phyloP scores from a whole-genome alignment of 2,329 filamentous ascomycete species.

The Paradendryphiella salina region DNA sequence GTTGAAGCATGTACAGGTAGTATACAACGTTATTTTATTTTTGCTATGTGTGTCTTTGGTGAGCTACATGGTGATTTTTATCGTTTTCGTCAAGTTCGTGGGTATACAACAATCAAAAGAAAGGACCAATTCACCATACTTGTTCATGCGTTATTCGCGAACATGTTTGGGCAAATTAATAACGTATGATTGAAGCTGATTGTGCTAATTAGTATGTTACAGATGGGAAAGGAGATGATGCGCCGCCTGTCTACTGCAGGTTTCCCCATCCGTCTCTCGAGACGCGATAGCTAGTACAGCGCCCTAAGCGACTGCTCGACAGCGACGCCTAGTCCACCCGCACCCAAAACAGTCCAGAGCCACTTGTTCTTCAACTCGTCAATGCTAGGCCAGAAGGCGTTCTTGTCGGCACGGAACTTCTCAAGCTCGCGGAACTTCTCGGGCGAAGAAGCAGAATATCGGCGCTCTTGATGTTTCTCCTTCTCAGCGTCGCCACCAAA shows the following conservation, averaged over 20 bases:
- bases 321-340: slow-evolving; percentile 55
- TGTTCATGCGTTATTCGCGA: no score
- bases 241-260: neutral
- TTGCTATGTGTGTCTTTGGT: no score
- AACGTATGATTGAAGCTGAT: neutral
- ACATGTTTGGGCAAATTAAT: neutral
- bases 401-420: slow-evolving; percentile 58
- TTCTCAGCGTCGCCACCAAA: slow-evolving; percentile 61
- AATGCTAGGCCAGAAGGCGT: slow-evolving; percentile 62
- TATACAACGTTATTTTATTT: neutral
- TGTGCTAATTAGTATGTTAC: neutral
- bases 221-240: neutral
- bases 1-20: neutral
- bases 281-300: slow-evolving; percentile 26
- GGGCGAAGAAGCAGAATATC: slow-evolving; percentile 56
- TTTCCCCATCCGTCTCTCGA: neutral
- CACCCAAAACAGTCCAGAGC: slow-evolving; percentile 58
- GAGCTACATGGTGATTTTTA: no score
- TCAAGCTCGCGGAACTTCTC: slow-evolving; percentile 59
- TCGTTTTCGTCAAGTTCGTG: no score
- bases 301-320: slow-evolving; percentile 51
- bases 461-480: slow-evolving; percentile 56
- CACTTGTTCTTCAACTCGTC: slow-evolving; percentile 59
- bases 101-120: no score
- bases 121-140: no score